A percentile compares a stretch with the other conserved stretches of the same genome.
Conservation (phyloP, 1,139 yeast genomes). For the Pichia kudriavzevii region DNA sequence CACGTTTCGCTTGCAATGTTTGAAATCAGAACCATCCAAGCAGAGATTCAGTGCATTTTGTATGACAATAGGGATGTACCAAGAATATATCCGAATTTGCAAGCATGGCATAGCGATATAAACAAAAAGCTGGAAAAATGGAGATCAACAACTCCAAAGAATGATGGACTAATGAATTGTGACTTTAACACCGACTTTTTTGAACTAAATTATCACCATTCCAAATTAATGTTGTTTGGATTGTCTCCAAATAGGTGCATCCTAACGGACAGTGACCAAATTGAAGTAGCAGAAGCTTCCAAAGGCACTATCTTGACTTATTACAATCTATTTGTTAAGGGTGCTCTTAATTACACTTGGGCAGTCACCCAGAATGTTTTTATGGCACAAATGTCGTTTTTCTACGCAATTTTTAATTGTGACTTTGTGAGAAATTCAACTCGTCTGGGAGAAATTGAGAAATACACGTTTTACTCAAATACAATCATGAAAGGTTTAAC, state of each 20-base stretch:
- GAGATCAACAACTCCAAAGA: conserved; percentile 52
- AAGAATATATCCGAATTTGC: conserved; percentile 45
- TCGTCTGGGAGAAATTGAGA: conserved; percentile 45
- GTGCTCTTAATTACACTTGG: conserved; percentile 80
- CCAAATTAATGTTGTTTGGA: conserved; percentile 66
- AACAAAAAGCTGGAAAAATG: conserved; percentile 41
- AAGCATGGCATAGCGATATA: conserved; percentile 45
- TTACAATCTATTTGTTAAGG: conserved; percentile 44
- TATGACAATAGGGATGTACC: conserved; percentile 70
- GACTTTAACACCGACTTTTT: conserved; percentile 65
- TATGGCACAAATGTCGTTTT: conserved; percentile 81
- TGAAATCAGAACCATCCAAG: conserved; percentile 63
- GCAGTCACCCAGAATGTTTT: conserved; percentile 84
- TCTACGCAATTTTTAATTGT: conserved; percentile 69
- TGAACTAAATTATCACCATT: conserved; percentile 68
- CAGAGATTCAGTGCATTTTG: conserved; percentile 64
- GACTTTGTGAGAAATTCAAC: conserved; percentile 43
- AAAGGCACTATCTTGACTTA: conserved; percentile 60
- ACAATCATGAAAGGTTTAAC: conserved; percentile 53
- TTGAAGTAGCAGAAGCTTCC: conserved; percentile 56
- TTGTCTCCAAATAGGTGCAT: conserved; percentile 62
- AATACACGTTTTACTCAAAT: conserved; percentile 49
- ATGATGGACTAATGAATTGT: conserved; percentile 59
- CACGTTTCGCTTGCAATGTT: conserved; percentile 59
- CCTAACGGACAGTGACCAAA: conserved; percentile 46